These are phyloP conservation scores for Candida sojae DNA, from an alignment of 1,139 yeast genomes.

Conservation along the genomic window DNA sequence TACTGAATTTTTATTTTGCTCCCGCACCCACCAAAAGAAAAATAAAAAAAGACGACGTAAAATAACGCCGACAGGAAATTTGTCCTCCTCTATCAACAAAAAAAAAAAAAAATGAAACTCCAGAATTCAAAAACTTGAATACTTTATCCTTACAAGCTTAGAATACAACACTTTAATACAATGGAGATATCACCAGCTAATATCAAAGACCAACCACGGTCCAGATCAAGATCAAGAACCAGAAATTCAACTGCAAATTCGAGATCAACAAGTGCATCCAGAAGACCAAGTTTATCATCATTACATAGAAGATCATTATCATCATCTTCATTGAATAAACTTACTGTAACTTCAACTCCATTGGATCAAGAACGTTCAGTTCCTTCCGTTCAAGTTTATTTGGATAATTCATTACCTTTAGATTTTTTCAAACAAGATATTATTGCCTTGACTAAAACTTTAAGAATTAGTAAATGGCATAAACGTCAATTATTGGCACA, in stretches of 20 bases:
- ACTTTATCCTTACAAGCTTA: not conserved
- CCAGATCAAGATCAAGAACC: conserved; percentile 41
- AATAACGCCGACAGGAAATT: no score
- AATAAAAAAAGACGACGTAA: not conserved
- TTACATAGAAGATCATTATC: conserved; percentile 30
- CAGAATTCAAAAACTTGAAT: not conserved
- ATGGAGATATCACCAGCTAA: conserved; percentile 33
- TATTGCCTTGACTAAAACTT: conserved; percentile 59
- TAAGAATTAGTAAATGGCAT: conserved; percentile 81
- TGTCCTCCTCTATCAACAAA: no score
- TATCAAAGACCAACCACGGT: conserved; percentile 22
- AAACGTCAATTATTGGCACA: conserved; percentile 43
- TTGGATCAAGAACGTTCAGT: conserved; percentile 32
- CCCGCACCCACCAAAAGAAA: not conserved
- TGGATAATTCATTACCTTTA: conserved; percentile 75
- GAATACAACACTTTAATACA: not conserved
- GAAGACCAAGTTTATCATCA: conserved; percentile 35
- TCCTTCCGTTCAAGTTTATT: conserved; percentile 41
- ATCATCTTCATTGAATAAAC: conserved; percentile 23
- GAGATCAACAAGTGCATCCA: conserved; percentile 36
- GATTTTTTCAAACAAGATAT: conserved; percentile 87
- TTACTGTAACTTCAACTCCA: conserved; percentile 29
- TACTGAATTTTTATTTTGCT: not conserved
- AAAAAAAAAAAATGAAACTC: not conserved
- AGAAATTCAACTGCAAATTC: conserved; percentile 37